These are phyloP conservation scores for Pseudocercospora pini-densiflorae DNA, from an alignment of 2,329 filamentous ascomycete species.

Conservation along the genomic window DNA sequence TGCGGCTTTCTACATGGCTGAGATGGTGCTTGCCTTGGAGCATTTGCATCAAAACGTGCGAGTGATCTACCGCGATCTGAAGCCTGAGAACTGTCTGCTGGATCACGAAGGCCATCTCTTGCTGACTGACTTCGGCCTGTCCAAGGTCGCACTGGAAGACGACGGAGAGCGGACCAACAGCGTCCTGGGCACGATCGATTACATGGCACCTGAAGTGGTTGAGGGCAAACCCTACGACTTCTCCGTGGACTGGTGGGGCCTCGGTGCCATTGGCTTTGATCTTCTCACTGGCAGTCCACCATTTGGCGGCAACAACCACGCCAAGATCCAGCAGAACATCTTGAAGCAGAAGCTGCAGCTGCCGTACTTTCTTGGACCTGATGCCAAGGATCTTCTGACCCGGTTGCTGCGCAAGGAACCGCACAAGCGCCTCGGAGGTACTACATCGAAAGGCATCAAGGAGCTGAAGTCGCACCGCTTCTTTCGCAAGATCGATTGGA, in stretches of 20 bases:
- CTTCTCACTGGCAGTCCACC: constrained; percentile 90
- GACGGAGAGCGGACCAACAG: constrained; percentile 70
- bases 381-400: constrained; percentile 92
- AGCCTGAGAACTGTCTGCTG: constrained; percentile 95
- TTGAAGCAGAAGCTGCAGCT: constrained; percentile 86
- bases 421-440: constrained; percentile 81
- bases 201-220: constrained; percentile 98
- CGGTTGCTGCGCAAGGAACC: constrained; percentile 92
- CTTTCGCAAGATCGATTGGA: constrained; percentile 97
- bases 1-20: constrained; percentile 97
- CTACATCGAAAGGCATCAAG: constrained; percentile 85
- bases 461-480: constrained; percentile 92
- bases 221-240: constrained; percentile 88
- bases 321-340: constrained; percentile 96
- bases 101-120: constrained; percentile 91
- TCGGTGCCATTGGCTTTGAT: constrained; percentile 90
- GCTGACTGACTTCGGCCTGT: constrained; percentile 94
- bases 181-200: constrained; percentile 92
- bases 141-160: constrained; percentile 82
- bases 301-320: constrained; percentile 87
- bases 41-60: constrained; percentile 91
- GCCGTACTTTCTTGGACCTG: constrained; percentile 87
- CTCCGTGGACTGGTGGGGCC: constrained; percentile 98
- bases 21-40: constrained; percentile 92
- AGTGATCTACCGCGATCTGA: constrained; percentile 94